Base-by-base conservation (phyloP, 371 early-diverging fungal species). In the Catenaria anguillulae region DNA sequence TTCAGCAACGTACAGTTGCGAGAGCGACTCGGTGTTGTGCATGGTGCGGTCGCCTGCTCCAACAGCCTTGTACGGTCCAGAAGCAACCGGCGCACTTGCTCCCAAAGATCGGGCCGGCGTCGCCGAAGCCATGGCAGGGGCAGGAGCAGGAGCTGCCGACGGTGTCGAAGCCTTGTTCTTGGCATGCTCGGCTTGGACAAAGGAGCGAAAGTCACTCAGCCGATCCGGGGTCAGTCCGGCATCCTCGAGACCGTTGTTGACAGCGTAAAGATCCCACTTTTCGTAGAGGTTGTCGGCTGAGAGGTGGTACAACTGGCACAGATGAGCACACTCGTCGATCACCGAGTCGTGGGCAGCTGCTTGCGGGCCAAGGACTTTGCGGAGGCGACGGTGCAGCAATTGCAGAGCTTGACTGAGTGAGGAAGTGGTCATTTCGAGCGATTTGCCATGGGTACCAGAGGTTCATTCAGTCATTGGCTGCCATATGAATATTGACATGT, bases 261-360 rank as follows among this genome's bases (percentile, higher is more conserved):
- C 45, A 0, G 72, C 67, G 64, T 71, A 74, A 0, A 75, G 74
- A 62, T 78, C 74, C 78, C 76, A 78, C 68, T 76, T 78, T 56
- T 67, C 67, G 54, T 63, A 63, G 23, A 78, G 61, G 33, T 68
- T 66, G 48, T 73, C 62, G 19, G 74, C 63, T 33, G 70, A 64
- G 21, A 78, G 45, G 33, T 63, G 60, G 60, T 73, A 78, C 15
- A 73, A 34, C 31, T 66, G 65, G 56, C 76, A 74, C 19, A 76
- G 55, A 19, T 72, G 33, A n/a, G n/a, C n/a, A n/a, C n/a, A n/a
- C n/a, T n/a, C n/a, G n/a, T n/a, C n/a, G n/a, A n/a, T n/a, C n/a
- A n/a, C n/a, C n/a, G n/a, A n/a, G n/a, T n/a, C n/a, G n/a, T n/a
- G n/a, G n/a, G n/a, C n/a, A n/a, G n/a, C n/a, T n/a, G n/a, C n/a